Evolutionary conservation across 176 grass and related monocot species (phyloP).

Genomic region (Chrysopogon serrulatus): DNA sequence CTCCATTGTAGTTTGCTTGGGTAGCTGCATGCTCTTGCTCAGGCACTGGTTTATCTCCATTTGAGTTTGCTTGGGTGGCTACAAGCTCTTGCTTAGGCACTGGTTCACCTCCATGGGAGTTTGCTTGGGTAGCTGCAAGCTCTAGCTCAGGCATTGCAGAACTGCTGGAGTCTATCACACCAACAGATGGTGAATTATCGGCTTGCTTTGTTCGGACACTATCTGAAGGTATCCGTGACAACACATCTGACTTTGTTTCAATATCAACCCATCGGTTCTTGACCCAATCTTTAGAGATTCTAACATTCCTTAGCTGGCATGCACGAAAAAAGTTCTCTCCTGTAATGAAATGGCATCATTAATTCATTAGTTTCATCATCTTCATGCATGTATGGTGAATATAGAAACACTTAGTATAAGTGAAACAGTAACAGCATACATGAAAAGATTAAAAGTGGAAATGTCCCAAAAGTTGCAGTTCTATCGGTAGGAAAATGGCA

Average conservation of each 20-base stretch:
- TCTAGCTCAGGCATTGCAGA: constrained; percentile 49
- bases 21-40: neutral
- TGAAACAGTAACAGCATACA: neutral
- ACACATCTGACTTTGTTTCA: constrained; percentile 48
- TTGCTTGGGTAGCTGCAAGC: constrained; percentile 16
- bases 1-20: constrained; percentile 25
- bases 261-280: constrained; percentile 68
- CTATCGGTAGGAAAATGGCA: neutral
- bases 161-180: constrained; percentile 35
- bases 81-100: neutral
- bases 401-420: neutral
- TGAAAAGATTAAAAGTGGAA: neutral
- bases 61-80: constrained; percentile 13
- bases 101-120: constrained; percentile 14
- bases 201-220: constrained; percentile 22
- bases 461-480: neutral
- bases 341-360: constrained; percentile 28
- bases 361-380: neutral
- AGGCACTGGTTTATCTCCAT: constrained; percentile 3
- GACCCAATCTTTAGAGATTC: constrained; percentile 93
- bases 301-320: constrained; percentile 58
- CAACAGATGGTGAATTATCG: constrained; percentile 27
- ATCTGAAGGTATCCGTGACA: constrained; percentile 55
- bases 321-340: constrained; percentile 73
- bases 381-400: neutral